A percentile compares a stretch with the other conserved stretches of the same genome.
These are phyloP conservation scores for Camellia oleifera DNA, from an alignment of 179 eudicot species.

Conservation along the genomic window DNA sequence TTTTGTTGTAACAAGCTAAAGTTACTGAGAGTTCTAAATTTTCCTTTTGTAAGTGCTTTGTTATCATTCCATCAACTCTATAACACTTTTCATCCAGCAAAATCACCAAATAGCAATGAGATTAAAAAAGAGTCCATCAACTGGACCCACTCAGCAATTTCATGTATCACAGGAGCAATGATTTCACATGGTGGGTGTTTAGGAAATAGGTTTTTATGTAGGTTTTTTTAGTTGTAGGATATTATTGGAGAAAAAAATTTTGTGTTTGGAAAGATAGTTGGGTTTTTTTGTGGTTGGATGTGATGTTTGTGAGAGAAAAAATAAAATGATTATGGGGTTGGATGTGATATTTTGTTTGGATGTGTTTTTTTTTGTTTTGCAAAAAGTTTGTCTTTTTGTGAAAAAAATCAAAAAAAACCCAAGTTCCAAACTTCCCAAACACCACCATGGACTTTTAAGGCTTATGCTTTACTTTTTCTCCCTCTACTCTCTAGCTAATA, in stretches of 20 bases:
- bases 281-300: too few relatives aligned
- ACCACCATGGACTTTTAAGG: background rate
- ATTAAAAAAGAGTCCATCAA: background rate
- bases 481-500: background rate
- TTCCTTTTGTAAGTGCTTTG: background rate
- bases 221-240: too few relatives aligned
- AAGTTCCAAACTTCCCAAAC: too few relatives aligned
- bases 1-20: background rate
- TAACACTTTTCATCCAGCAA: background rate
- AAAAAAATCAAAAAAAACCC: too few relatives aligned
- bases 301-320: too few relatives aligned
- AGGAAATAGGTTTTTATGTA: too few relatives aligned
- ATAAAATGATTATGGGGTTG: too few relatives aligned
- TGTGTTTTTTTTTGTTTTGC: too few relatives aligned
- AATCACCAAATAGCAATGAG: background rate
- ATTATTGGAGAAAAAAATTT: too few relatives aligned
- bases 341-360: too few relatives aligned
- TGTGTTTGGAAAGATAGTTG: too few relatives aligned
- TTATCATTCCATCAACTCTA: background rate
- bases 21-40: background rate
- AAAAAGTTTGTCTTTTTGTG: too few relatives aligned
- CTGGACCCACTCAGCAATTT: background rate
- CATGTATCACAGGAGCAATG: background rate
- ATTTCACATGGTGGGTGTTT: background rate
- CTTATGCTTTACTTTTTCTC: background rate